phyloP scores from a whole-genome alignment of 768 basidiomycete genomes.

The Gyrodon lividus region DNA sequence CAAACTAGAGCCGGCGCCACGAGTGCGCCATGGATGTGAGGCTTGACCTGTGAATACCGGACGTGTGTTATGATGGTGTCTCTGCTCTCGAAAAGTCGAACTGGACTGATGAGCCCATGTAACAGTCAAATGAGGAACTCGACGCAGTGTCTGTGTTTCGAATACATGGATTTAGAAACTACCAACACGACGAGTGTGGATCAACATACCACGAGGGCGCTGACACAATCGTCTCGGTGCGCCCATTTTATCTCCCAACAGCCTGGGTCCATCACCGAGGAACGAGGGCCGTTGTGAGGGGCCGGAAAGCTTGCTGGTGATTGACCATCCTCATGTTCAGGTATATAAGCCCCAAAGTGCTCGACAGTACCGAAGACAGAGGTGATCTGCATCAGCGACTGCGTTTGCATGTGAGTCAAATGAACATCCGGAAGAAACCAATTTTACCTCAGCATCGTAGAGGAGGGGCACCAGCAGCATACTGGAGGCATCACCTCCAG shows the following conservation, averaged over 20 bases:
- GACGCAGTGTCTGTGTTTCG: slow-evolving; percentile 56
- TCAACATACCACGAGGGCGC: slow-evolving; percentile 62
- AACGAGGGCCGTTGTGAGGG: slow-evolving; percentile 60
- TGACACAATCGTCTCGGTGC: slow-evolving; percentile 72
- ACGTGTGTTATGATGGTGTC: slow-evolving; percentile 11
- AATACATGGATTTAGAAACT: slow-evolving; percentile 3
- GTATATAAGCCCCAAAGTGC: slow-evolving; percentile 39
- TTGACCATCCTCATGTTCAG: slow-evolving; percentile 21
- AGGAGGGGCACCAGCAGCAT: slow-evolving; percentile 56
- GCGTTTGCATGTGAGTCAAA: slow-evolving; percentile 5
- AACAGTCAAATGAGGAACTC: slow-evolving; percentile 67
- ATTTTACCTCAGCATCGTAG: slow-evolving; percentile 57
- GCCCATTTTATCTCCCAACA: slow-evolving; percentile 83
- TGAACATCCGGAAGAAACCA: background rate
- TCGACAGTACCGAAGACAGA: slow-evolving; percentile 67
- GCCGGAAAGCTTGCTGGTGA: slow-evolving; percentile 30
- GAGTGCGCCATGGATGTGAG: slow-evolving; percentile 22
- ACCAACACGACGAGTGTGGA: background rate
- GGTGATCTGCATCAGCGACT: slow-evolving; percentile 55
- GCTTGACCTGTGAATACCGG: slow-evolving; percentile 4
- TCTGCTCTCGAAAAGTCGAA: slow-evolving; percentile 15
- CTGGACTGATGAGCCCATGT: slow-evolving; percentile 76
- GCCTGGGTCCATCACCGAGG: slow-evolving; percentile 51
- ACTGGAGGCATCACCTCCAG: slow-evolving; percentile 16
- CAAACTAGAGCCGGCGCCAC: background rate